Evolutionary conservation across 2,329 filamentous ascomycete genomes (phyloP), one percentile per base, ranked within the genome.

Genomic region (Pseudogymnoascus sp.): DNA sequence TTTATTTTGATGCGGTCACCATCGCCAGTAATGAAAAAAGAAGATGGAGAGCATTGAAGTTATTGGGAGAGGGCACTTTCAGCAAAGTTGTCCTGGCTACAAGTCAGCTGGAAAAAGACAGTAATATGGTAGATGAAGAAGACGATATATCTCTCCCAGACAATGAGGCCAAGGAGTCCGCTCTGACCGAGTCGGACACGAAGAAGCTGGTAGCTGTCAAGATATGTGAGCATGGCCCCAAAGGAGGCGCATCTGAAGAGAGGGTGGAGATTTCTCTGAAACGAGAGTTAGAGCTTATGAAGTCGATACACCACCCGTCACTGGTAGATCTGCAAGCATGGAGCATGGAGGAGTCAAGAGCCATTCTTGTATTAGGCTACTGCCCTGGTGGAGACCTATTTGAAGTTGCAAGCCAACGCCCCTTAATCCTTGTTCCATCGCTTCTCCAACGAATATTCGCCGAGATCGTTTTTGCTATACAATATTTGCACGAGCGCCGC

Each of bases 351-450:
- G 84, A 88, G 34, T 87, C 86, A 7, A 84, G 92, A 58, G 90
- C 93, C 1, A 82, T 97, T 39, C 77, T 99, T 41, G 89, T 97
- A 3, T 77, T 99, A 63, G 91, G 88, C 64, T 97, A 97, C 73
- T 97, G 91, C 71, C 88, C 93, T 0, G 94, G 94, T 25, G 94
- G 94, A 32, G 94, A 99, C 72, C 78, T 99, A 6, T 99, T 97
- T 72, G 94, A 97, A 65, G 83, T 97, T 60, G 92, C 92, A 9
- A 93, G 87, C 47, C 78, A 84, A 7, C 84, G 90, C 64, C 82
- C 83, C 60, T 81, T 86, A 14, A 74, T 89, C 1, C 78, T 97
- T 57, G 85, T 81, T 3, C 83, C 90, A 0, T 71, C 77, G 1
- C 76, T 97, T 50, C 80, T 97, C 57, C 83, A 90, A 65, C 84